phyloP scores from a whole-genome alignment of 257 asterid species.

The Cruciata laevipes region DNA sequence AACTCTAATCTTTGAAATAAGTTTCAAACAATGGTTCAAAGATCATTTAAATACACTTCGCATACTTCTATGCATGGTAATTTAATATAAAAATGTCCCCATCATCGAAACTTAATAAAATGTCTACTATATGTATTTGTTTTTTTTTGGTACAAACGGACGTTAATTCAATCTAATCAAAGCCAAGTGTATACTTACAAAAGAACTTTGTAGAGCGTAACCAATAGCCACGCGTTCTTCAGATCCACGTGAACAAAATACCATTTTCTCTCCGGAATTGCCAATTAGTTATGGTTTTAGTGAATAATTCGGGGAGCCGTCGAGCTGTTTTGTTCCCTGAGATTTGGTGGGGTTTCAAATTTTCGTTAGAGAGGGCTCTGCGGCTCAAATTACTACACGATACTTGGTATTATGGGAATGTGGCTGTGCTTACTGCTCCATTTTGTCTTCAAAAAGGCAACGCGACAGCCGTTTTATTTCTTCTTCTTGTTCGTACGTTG shows the following conservation, averaged over 20 bases:
- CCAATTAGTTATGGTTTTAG: neutral
- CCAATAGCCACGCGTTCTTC: neutral
- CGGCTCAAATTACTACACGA: neutral
- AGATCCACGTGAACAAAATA: neutral
- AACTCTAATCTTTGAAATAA: neutral
- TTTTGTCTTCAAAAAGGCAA: constrained; percentile 2
- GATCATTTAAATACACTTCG: neutral
- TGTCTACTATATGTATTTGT: neutral
- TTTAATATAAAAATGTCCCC: too few species aligned
- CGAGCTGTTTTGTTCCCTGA: neutral
- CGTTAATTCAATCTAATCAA: neutral
- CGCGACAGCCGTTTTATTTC: neutral
- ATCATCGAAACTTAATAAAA: neutral
- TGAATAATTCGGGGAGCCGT: neutral
- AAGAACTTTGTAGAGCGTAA: neutral
- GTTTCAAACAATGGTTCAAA: neutral
- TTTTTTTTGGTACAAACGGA: neutral
- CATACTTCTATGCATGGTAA: neutral
- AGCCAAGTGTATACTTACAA: neutral
- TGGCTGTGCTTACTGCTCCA: neutral
- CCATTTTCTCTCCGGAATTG: neutral
- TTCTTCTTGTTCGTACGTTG: neutral
- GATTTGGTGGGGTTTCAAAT: neutral
- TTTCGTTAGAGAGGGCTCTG: neutral
- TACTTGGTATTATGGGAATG: neutral